A percentile compares a stretch with the other conserved stretches of the same genome.
These are phyloP conservation scores for Allomyces macrogynus DNA, from an alignment of 192 early-diverging fungal genomes.

Conservation along the genomic window DNA sequence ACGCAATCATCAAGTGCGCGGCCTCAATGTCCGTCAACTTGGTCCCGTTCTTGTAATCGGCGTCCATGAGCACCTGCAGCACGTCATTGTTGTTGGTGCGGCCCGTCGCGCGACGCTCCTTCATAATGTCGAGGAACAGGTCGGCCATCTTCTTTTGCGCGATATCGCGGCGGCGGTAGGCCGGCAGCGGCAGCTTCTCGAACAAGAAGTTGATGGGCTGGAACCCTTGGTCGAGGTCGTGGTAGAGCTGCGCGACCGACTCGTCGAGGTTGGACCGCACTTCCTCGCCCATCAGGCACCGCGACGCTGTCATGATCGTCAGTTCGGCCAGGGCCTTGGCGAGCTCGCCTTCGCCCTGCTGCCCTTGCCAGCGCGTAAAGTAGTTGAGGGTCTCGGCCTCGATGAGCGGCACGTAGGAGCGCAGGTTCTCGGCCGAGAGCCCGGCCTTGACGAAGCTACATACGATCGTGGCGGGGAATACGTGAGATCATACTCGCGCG, in stretches of 20 bases:
- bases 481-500: not conserved
- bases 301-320: slow-evolving; percentile 83
- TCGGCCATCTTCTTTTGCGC: slow-evolving; percentile 65
- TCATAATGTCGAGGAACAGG: slow-evolving; percentile 60
- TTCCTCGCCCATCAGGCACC: slow-evolving; percentile 85
- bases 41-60: slow-evolving; percentile 74
- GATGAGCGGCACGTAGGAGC: slow-evolving; percentile 70
- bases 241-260: slow-evolving; percentile 71
- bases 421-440: slow-evolving; percentile 67
- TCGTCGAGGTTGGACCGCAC: slow-evolving; percentile 65
- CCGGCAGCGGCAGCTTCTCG: slow-evolving; percentile 70
- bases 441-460: slow-evolving; percentile 84
- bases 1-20: slow-evolving; percentile 91
- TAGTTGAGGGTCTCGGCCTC: slow-evolving; percentile 60
- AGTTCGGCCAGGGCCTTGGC: slow-evolving; percentile 68
- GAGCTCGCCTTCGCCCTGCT: slow-evolving; percentile 37
- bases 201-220: slow-evolving; percentile 89
- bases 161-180: slow-evolving; percentile 62
- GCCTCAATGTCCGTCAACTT: slow-evolving; percentile 61
- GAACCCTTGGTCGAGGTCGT: slow-evolving; percentile 84
- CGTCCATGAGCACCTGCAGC: slow-evolving; percentile 61
- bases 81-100: slow-evolving; percentile 30
- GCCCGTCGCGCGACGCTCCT: slow-evolving; percentile 36
- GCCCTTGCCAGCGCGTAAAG: slow-evolving; percentile 31
- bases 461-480: not conserved